Evolutionary conservation across 805 yeast genomes (phyloP), one percentile per base, ranked within the genome.

Genomic region (Wickerhamiella occidentalis): DNA sequence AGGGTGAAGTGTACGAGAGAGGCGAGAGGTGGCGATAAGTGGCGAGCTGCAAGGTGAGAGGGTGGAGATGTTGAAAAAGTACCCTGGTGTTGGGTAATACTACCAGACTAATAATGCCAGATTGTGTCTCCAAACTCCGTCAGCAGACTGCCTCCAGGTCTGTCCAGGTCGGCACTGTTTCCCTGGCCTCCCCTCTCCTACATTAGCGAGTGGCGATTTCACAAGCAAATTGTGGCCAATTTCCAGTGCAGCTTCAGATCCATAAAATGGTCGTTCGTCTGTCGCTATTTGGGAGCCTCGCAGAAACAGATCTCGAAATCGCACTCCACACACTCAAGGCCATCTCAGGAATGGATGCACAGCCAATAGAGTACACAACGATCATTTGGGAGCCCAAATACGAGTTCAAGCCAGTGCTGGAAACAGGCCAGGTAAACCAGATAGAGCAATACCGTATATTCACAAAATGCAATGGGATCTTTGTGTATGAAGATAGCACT

Each of bases 331-430:
- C 67, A 3, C 53, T 68, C 30, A 56, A 63, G 17, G 66, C 70
- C 13, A 44, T 66, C 28, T 58, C 69, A 13, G 71, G 72, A 26
- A 65, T 63, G 68, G 51, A 52, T 6, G 64, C 69, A 8, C 52
- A 56, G 6, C 43, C 50, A 2, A 45, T 61, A 15, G 52, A 56
- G 13, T 55, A 54, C 18, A 64, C 59, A 30, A 58, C 59, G 33
- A 51, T 64, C 40, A 55, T 63, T 3, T 68, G 64, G 60, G 59
- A 58, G 33, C 70, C 70, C 2, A 47, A 54, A 19, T 26, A 51
- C 30, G 59, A 61, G 26, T 62, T 52, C 52, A 49, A 49, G 26
- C 65, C 66, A 2, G 56, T 51, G 40, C 52, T 58, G n/a, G 58
- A 56, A 11, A 61, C 64, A 18, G 66, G 66, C n/a, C 62, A 61